A percentile compares a stretch with the other conserved stretches of the same genome.
Evolutionary conservation across 768 basidiomycete species (phyloP).

Genomic region (Tylopilus sp.): DNA sequence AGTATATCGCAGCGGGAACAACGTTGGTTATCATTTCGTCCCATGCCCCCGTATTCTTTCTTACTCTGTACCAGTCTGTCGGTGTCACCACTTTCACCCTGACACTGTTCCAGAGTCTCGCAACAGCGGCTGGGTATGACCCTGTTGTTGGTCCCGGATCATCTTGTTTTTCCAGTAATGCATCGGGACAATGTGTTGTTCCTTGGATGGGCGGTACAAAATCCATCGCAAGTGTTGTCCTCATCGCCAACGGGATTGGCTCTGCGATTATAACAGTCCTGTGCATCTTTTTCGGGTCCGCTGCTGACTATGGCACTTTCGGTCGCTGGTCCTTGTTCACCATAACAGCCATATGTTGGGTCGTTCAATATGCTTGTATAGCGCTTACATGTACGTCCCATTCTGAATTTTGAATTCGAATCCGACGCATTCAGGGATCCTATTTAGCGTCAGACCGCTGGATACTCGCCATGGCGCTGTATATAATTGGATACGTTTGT

Average conservation of each 20-base stretch:
- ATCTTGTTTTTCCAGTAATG: slow-evolving; percentile 51
- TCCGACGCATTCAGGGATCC: neutral
- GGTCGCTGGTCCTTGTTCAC: slow-evolving; percentile 76
- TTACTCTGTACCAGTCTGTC: slow-evolving; percentile 48
- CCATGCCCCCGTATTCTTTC: neutral
- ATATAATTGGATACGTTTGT: slow-evolving; percentile 73
- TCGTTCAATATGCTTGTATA: slow-evolving; percentile 74
- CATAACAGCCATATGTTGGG: slow-evolving; percentile 79
- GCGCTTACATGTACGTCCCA: slow-evolving; percentile 58
- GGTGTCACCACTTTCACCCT: slow-evolving; percentile 66
- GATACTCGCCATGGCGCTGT: slow-evolving; percentile 71
- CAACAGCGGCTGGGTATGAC: slow-evolving; percentile 69
- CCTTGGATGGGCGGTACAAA: slow-evolving; percentile 76
- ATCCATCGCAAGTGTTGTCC: slow-evolving; percentile 69
- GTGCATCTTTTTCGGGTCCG: slow-evolving; percentile 70
- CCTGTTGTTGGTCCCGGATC: slow-evolving; percentile 67
- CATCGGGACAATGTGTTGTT: slow-evolving; percentile 74
- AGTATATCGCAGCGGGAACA: slow-evolving; percentile 85
- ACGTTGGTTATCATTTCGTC: slow-evolving; percentile 39
- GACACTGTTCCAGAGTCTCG: slow-evolving; percentile 72
- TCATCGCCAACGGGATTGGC: slow-evolving; percentile 71
- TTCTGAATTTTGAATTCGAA: neutral
- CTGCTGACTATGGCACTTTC: slow-evolving; percentile 42
- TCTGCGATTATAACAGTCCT: slow-evolving; percentile 82
- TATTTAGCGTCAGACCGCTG: slow-evolving; percentile 59